phyloP scores from a whole-genome alignment of 1,284 basidiomycete genomes.

The Thelephora terrestris region DNA sequence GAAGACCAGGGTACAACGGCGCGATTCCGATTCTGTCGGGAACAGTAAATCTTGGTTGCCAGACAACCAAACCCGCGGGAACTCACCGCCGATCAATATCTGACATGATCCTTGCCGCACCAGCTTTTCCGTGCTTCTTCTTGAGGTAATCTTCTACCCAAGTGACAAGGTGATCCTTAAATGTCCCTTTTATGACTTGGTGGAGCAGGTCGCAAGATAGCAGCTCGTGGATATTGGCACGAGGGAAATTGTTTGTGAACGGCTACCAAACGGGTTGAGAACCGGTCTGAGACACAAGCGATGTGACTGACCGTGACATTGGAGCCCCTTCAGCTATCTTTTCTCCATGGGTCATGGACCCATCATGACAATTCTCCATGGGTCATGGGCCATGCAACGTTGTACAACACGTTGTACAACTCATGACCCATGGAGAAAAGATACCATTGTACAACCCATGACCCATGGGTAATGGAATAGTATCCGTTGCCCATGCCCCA shows the following conservation, averaged over 20 bases:
- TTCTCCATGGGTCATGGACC: no score
- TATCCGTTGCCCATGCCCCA: no score
- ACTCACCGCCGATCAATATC: constrained; percentile 15
- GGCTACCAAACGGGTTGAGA: constrained; percentile 4
- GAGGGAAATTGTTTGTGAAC: constrained; percentile 6
- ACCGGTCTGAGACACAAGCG: not conserved
- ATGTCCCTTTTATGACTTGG: no score
- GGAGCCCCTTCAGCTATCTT: no score
- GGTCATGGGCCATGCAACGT: no score
- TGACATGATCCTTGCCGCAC: constrained; percentile 6
- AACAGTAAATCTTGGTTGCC: no score
- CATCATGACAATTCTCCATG: no score
- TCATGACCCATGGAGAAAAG: no score
- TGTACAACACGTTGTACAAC: no score
- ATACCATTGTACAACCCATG: no score
- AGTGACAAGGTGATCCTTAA: constrained; percentile 3
- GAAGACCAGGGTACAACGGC: constrained; percentile 1
- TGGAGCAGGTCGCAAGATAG: constrained; percentile 7
- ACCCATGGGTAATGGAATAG: no score
- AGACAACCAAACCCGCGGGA: no score
- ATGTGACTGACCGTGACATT: constrained; percentile 11
- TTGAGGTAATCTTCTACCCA: constrained; percentile 8
- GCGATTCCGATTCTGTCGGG: not conserved
- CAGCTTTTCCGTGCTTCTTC: not conserved
- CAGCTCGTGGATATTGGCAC: constrained; percentile 8